These are phyloP conservation scores for Drechslerella coelobrocha DNA, from an alignment of 2,329 filamentous ascomycete genomes.

Conservation along the genomic window DNA sequence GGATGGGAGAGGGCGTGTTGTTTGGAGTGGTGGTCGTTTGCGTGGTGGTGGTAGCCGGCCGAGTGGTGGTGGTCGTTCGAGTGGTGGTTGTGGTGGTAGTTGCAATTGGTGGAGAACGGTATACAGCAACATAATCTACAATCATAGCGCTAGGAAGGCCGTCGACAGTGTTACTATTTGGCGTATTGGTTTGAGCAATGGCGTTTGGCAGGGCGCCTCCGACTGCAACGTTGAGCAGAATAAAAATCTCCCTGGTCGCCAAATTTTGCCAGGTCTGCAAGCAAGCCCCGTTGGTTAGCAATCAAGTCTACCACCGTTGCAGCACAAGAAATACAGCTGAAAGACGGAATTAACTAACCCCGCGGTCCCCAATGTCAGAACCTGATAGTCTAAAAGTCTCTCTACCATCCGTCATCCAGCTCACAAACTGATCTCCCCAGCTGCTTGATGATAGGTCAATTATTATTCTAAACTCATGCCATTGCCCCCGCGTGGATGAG, in stretches of 20 bases:
- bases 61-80: too few species aligned
- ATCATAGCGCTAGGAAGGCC: slow-evolving; percentile 58
- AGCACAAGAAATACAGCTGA: not conserved
- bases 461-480: slow-evolving; percentile 57
- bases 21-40: slow-evolving; percentile 6
- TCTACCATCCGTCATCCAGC: slow-evolving; percentile 58
- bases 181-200: slow-evolving; percentile 56
- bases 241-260: slow-evolving; percentile 56
- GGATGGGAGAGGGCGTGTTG: slow-evolving; percentile 1
- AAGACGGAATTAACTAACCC: slow-evolving; percentile 19
- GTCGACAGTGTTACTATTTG: slow-evolving; percentile 57
- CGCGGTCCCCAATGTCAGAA: slow-evolving; percentile 52
- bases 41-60: not conserved
- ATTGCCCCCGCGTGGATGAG: slow-evolving; percentile 56
- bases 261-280: slow-evolving; percentile 56
- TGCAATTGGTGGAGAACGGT: slow-evolving; percentile 50
- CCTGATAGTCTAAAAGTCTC: slow-evolving; percentile 55
- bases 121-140: slow-evolving; percentile 60
- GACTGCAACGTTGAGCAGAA: slow-evolving; percentile 60
- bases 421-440: slow-evolving; percentile 57
- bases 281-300: slow-evolving; percentile 24
- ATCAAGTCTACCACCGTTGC: not conserved
- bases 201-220: slow-evolving; percentile 59
- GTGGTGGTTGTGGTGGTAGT: too few species aligned
- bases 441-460: slow-evolving; percentile 56